These are phyloP conservation scores for Penicillium sp. DNA, from an alignment of 2,329 filamentous ascomycete genomes.

Conservation along the genomic window DNA sequence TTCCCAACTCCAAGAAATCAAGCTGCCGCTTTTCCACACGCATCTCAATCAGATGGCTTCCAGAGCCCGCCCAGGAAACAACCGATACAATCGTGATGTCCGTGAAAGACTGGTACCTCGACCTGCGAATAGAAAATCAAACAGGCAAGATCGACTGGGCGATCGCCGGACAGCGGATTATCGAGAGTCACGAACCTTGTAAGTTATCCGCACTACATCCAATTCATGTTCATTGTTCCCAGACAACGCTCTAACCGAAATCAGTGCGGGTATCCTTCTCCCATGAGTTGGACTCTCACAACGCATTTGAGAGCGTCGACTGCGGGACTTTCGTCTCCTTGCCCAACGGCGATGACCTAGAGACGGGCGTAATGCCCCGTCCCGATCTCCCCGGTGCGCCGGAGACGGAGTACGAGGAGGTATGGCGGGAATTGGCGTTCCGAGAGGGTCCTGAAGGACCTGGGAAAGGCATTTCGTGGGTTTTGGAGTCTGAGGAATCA, in stretches of 20 bases:
- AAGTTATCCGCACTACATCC: constrained; percentile 9
- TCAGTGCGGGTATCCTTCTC: constrained; percentile 38
- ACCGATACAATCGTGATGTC: constrained; percentile 46
- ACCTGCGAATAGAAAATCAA: constrained; percentile 40
- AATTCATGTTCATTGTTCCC: not conserved
- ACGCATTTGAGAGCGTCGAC: constrained; percentile 34
- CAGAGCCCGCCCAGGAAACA: constrained; percentile 40
- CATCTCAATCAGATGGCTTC: constrained; percentile 44
- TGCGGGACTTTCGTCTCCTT: constrained; percentile 38
- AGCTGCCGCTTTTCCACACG: constrained; percentile 37
- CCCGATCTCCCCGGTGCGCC: constrained; percentile 33
- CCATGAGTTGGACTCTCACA: constrained; percentile 39
- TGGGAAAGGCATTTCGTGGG: constrained; percentile 27
- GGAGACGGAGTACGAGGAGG: constrained; percentile 58
- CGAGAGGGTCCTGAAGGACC: constrained; percentile 28
- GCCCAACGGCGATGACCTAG: constrained; percentile 42
- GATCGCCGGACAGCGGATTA: constrained; percentile 41
- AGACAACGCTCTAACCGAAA: not conserved
- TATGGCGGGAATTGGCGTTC: constrained; percentile 55
- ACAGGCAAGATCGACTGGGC: constrained; percentile 43
- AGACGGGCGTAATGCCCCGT: constrained; percentile 40
- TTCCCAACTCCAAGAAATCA: constrained; percentile 3
- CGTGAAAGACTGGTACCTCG: constrained; percentile 44
- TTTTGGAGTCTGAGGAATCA: constrained; percentile 31
- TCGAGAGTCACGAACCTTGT: constrained; percentile 38